These are phyloP conservation scores for Apiospora koreana DNA, from an alignment of 2,329 filamentous ascomycete genomes.

Conservation along the genomic window DNA sequence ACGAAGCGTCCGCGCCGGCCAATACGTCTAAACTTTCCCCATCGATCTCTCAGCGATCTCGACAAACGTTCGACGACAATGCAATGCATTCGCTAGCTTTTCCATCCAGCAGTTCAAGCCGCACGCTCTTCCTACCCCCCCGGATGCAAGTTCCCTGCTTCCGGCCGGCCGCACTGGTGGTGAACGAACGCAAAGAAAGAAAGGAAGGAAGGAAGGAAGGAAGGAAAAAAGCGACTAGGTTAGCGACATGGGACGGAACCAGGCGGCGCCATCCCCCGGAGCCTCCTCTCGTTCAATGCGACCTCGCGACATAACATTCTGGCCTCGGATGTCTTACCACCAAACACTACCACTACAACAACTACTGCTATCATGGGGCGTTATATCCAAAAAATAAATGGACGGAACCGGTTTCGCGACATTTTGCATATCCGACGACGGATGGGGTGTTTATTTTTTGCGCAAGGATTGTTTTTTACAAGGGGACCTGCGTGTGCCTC, in stretches of 20 bases:
- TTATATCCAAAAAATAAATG: conserved; percentile 9
- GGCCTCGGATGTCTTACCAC: not conserved
- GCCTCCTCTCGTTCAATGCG: not conserved
- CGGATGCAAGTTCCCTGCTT: not conserved
- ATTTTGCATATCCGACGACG: conserved; percentile 1
- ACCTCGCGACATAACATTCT: not conserved
- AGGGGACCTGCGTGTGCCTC: not conserved
- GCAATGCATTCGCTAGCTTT: not conserved
- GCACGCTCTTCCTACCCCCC: not conserved
- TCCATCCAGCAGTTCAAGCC: not conserved
- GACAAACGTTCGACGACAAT: not conserved
- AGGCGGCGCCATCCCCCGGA: not conserved
- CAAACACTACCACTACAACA: not conserved
- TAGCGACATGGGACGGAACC: not conserved
- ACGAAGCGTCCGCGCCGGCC: conserved; percentile 26
- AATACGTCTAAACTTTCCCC: conserved; percentile 25
- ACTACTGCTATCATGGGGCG: not conserved
- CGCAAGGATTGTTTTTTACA: not conserved
- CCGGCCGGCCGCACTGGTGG: no score
- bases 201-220: no score
- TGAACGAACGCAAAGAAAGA: not conserved
- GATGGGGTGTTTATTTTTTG: not conserved
- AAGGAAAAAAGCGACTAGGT: not conserved
- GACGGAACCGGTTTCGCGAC: conserved; percentile 1
- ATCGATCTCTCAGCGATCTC: not conserved